Base-by-base conservation (phyloP, 306 rosid genomes). In the Prunus mume region DNA sequence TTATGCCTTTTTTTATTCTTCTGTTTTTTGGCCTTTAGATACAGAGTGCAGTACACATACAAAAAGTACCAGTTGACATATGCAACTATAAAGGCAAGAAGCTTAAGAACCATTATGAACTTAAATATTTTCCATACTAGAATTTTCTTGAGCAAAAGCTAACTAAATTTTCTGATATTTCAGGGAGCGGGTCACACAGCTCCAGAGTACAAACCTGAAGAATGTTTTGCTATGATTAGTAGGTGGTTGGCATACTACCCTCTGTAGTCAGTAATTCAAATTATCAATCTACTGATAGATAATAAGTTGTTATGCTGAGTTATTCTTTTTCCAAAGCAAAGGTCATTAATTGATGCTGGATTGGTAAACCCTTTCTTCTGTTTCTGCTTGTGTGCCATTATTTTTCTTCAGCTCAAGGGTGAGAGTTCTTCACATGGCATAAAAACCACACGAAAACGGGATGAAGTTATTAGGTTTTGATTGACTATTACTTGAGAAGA, bases 171-270 rank as follows among this genome's bases (percentile, higher is more conserved):
- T 20, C 25, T 41, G 54, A 56, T 57, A 25, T n/a, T 30, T 30
- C 32, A 30, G 32, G 32, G 32, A 30, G 32, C 32, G 32, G 32
- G 32, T 20, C 81, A 72, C 22, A 72, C 85, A 65, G 81, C 85
- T 32, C 85, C 85, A 50, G 85, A 81, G 70, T 81, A 81, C 75
- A 76, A 77, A 28, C 81, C 78, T 4, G 57, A 49, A 45, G 71
- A 72, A 50, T 43, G 71, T 30, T 57, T 71, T 46, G 78, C 61
- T 38, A 81, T 81, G 85, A 67, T 61, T 28, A 17, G 51, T 6
- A 57, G 81, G 52, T 81, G 81, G 81, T 20, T 81, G n/a, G 75
- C 47, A 38, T 6, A 38, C 43, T 25, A 25, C 27, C 27, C 27
- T 1, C 27, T 25, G 25, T 24, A 24, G 25, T 24, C 25, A 24